Evolutionary conservation across 225 moss, liverwort and hornwort species (phyloP), one percentile per base, ranked within the genome.

Genomic region (Polytrichum commune): DNA sequence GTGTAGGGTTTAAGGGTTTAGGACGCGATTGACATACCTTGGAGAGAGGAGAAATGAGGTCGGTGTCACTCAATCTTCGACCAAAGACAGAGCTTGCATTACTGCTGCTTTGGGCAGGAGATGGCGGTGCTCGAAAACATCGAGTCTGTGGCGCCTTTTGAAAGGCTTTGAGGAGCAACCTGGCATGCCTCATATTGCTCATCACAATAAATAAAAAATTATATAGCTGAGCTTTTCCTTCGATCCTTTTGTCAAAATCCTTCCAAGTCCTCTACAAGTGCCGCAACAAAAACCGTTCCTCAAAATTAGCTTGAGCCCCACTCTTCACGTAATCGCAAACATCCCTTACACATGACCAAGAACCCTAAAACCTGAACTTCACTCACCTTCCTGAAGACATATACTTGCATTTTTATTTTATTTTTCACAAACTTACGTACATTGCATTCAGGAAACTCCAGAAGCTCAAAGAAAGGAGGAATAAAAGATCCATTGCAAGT

Each of bases 101-200:
- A 2, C 29, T 32, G 18, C 54, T 35, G n/a, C 64, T 3, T 46
- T 28, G 79, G 62, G 27, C 33, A 8, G 80, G 76, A 16, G 75
- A 75, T 8, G 86, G 80, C 27, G 86, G 78, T 66, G 83, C 80
- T 64, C 83, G 86, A 65, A 86, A 83, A 78, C 86, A 83, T 23
- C 86, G 83, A 7, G 80, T 86, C 73, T 86, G 86, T 38, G 86
- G 86, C 3, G 83, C 77, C 75, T 80, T 86, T 68, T 86, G 86
- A 23, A 86, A 83, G 26, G 83, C 86, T 67, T 80, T 86, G 60
- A 86, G 70, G 29, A 86, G 71, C 75, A 83, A 30, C 61, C 70
- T 70, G 1, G 78, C 86, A 67, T 86, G 86, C 80, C 77, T 86
- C 75, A 80, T 70, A 27, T 78, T 86, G 64, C 80, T 86, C 86